A percentile compares a stretch with the other conserved stretches of the same genome.
Evolutionary conservation across 352 stramenopile species (phyloP).

Genomic region (Phytopythium vexans): DNA sequence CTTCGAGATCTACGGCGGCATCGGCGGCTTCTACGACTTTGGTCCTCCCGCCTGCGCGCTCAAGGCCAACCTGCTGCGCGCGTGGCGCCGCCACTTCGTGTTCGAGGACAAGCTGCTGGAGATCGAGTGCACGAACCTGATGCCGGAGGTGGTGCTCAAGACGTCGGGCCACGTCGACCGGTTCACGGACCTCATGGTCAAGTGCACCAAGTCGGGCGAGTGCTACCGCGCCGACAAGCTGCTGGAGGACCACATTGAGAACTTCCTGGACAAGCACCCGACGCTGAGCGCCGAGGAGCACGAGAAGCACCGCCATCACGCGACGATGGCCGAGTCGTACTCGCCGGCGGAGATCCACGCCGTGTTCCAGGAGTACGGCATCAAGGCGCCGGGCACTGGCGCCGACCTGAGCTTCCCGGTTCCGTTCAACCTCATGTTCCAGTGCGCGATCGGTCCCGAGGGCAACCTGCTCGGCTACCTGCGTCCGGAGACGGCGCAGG

Average conservation of each 20-base stretch:
- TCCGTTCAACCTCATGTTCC: constrained; percentile 99
- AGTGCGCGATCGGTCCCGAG: constrained; percentile 98
- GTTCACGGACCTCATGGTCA: constrained; percentile 99
- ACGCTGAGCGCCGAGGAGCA: constrained; percentile 70
- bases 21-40: constrained; percentile 98
- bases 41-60: constrained; percentile 94
- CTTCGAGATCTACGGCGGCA: constrained; percentile 99
- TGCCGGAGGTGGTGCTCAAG: constrained; percentile 97
- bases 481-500: constrained; percentile 98
- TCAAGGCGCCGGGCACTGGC: constrained; percentile 89
- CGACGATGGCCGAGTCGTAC: constrained; percentile 98
- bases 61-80: constrained; percentile 95
- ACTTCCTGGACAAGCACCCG: constrained; percentile 92
- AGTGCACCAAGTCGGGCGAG: constrained; percentile 95
- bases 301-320: constrained; percentile 92
- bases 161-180: constrained; percentile 98
- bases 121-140: constrained; percentile 99
- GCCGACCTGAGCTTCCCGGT: constrained; percentile 95
- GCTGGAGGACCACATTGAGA: constrained; percentile 98
- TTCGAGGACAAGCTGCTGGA: constrained; percentile 98
- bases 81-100: constrained; percentile 99
- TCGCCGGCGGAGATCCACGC: constrained; percentile 96
- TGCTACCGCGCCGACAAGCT: constrained; percentile 99
- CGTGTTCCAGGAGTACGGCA: constrained; percentile 93
- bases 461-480: constrained; percentile 96